These are phyloP conservation scores for Cytospora piceicola DNA, from an alignment of 2,329 filamentous ascomycete genomes.

Conservation along the genomic window DNA sequence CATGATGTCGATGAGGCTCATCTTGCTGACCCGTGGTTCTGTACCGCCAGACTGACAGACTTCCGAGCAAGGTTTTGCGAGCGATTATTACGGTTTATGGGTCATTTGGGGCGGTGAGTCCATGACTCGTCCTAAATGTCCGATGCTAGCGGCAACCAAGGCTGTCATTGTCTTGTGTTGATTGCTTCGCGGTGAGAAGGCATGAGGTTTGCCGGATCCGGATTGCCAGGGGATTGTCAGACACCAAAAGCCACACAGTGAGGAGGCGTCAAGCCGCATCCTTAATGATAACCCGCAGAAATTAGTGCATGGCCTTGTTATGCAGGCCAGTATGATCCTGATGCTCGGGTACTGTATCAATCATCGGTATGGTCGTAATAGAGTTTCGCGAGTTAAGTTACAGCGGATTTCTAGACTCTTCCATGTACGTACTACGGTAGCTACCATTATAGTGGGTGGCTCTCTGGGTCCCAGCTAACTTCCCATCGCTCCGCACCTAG, in stretches of 20 bases:
- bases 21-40: neutral
- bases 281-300: neutral
- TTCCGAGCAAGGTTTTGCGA: neutral
- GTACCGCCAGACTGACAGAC: neutral
- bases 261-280: constrained; percentile 2
- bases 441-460: neutral
- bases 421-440: neutral
- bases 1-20: constrained; percentile 2
- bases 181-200: neutral
- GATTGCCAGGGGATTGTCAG: neutral
- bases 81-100: neutral
- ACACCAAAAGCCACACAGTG: neutral
- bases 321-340: neutral
- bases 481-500: too few species aligned
- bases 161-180: constrained; percentile 1
- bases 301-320: neutral
- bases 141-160: neutral
- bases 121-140: neutral
- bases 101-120: neutral
- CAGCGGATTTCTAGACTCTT: neutral
- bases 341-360: neutral
- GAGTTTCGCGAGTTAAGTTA: neutral
- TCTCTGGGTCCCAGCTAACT: neutral
- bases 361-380: neutral
- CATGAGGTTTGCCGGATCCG: neutral